These are phyloP conservation scores for Blastobotrys peoriensis DNA, from an alignment of 805 yeast species.

Conservation along the genomic window DNA sequence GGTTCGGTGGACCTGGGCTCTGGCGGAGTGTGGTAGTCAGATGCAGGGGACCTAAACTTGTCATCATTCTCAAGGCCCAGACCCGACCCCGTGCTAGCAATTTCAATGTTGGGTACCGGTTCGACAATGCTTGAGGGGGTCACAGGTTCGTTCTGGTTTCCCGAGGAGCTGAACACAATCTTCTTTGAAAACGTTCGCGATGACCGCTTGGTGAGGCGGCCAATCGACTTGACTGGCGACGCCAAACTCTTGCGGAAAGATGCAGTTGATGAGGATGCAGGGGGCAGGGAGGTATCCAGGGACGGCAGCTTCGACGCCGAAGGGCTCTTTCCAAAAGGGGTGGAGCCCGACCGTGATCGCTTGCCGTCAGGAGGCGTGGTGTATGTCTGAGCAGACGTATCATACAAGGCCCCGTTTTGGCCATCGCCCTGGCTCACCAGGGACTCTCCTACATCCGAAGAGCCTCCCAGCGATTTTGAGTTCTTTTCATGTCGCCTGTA, in stretches of 20 bases:
- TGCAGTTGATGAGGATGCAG: not conserved
- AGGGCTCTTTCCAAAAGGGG: not conserved
- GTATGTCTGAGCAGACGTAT: not conserved
- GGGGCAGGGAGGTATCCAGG: not conserved
- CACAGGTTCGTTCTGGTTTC: not conserved
- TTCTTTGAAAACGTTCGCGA: slow-evolving; percentile 19
- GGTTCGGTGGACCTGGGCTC: not conserved
- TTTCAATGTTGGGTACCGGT: not conserved
- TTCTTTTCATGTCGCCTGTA: not conserved
- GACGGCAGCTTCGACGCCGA: not conserved
- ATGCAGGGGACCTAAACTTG: not conserved
- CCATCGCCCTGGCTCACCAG: not conserved
- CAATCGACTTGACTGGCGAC: slow-evolving; percentile 7
- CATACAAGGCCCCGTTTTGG: not conserved
- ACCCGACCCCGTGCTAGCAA: not conserved
- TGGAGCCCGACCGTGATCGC: not conserved
- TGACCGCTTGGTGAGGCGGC: slow-evolving; percentile 11
- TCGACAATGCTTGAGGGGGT: not conserved
- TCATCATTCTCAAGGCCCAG: not conserved
- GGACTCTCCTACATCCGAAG: not conserved
- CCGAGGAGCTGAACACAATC: slow-evolving; percentile 12
- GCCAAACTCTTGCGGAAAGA: slow-evolving; percentile 4
- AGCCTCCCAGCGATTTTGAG: not conserved
- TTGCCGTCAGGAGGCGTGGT: not conserved
- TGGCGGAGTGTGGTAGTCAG: not conserved